These are phyloP conservation scores for Phialocephala sp. DNA, from an alignment of 2,329 filamentous ascomycete genomes.

Conservation along the genomic window DNA sequence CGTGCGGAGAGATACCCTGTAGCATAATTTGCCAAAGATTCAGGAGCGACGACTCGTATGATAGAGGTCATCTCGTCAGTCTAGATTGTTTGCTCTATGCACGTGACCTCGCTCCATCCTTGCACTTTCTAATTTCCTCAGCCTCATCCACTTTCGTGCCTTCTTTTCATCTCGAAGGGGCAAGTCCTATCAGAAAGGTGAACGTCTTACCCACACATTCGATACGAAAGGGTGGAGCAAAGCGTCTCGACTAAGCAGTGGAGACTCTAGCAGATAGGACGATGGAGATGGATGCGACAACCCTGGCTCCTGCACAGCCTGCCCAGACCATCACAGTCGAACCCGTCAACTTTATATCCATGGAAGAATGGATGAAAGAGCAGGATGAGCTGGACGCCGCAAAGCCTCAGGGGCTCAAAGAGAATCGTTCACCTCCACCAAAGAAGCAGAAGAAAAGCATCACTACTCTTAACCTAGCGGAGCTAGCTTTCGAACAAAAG, in stretches of 20 bases:
- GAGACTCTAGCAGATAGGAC: background rate
- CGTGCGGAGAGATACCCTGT: slow-evolving; percentile 7
- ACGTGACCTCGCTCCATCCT: background rate
- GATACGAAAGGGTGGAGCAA: too few species aligned
- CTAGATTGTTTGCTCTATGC: background rate
- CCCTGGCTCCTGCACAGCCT: background rate
- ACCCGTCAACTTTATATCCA: slow-evolving; percentile 1
- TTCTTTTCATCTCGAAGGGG: background rate
- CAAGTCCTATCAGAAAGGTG: background rate
- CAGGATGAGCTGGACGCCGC: slow-evolving; percentile 20
- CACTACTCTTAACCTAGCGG: background rate
- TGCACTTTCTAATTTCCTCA: background rate
- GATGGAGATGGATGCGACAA: background rate
- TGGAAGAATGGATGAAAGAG: slow-evolving; percentile 31
- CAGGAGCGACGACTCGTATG: too few species aligned
- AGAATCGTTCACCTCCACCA: background rate
- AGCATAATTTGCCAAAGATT: background rate
- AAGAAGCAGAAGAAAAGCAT: background rate
- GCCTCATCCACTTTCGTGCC: background rate
- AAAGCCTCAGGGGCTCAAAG: background rate
- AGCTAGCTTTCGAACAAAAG: slow-evolving; percentile 18
- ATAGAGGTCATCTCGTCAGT: background rate
- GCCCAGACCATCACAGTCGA: slow-evolving; percentile 1
- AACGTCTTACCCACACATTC: too few species aligned
- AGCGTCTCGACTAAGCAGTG: background rate